Evolutionary conservation across 192 early-diverging fungal species (phyloP), one percentile per base, ranked within the genome.

Genomic region (Haplosporangium gracile): DNA sequence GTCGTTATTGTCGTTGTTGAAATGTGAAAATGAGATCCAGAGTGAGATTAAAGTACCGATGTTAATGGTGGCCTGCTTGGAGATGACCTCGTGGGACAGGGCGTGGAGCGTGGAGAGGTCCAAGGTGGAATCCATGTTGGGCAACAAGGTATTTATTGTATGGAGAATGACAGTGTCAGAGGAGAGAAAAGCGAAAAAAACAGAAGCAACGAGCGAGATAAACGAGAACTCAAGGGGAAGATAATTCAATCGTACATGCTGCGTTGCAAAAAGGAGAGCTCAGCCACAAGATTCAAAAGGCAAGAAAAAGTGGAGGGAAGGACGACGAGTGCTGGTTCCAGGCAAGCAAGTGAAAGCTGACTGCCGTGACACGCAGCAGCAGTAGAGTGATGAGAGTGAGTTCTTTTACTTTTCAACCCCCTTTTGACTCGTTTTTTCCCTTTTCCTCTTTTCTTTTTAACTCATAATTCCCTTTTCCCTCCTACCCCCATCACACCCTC

Each of bases 21-120:
- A 2, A 36, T 36, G 2, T 36, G 43, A 45, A 45, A 13, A 15
- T 13, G 15, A 45, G 43, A 45, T 45, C 43, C 13, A 45, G 43
- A 49, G 36, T 13, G 36, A 11, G 13, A 57, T 57, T 24, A 49
- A 63, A 81, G 57, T 89, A 97, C 98, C 98, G 88, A 99, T 99
- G 91, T 99, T 99, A 91, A 99, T 99, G 70, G 98, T 99, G 63
- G 98, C 98, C 91, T 99, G 98, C 76, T 95, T 95, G 15, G 94
- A 94, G 90, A 99, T 99, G 88, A 99, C 98, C 91, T 99, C 98
- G 39, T 96, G 96, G 49, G 95, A 96, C 43, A 97, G 93, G 49
- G 97, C 94, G 72, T 94, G 91, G 39, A 98, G 91, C 45, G 83
- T 91, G 36, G 89, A 70, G 69, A 88, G 72, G 77, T 88, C 80